Percentiles rank a stretch among this genome's conserved stretches.
These are phyloP conservation scores for Fusarium multiceps DNA, from an alignment of 2,329 filamentous ascomycete species.

Conservation along the genomic window DNA sequence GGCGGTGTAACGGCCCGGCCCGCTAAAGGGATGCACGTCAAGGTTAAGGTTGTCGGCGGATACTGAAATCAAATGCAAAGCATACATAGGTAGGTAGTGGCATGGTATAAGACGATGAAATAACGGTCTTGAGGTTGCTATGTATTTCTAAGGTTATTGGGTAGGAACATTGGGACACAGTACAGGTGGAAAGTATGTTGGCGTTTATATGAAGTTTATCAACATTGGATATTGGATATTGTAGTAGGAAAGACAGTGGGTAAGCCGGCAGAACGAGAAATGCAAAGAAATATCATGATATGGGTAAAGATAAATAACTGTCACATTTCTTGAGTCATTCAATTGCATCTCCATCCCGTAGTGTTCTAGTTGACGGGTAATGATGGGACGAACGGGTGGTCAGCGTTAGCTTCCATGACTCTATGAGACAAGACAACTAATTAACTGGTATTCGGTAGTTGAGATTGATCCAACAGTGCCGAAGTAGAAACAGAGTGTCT, in stretches of 20 bases:
- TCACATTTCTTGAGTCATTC: neutral
- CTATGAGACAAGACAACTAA: neutral
- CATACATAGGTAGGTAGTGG: neutral
- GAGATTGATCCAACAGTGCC: neutral
- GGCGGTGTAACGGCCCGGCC: slow-evolving; percentile 79
- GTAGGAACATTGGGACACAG: neutral
- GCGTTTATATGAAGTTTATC: neutral
- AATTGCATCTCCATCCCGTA: neutral
- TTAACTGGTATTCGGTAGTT: neutral
- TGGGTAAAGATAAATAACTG: neutral
- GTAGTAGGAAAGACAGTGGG: neutral
- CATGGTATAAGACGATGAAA: neutral
- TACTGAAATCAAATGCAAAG: slow-evolving; percentile 55
- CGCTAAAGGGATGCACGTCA: slow-evolving; percentile 76
- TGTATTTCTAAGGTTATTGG: neutral
- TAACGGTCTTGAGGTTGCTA: neutral
- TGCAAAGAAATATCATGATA: neutral
- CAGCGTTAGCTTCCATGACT: neutral
- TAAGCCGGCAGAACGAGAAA: neutral
- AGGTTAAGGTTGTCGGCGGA: slow-evolving; percentile 72
- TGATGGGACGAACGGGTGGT: neutral
- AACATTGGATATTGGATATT: neutral
- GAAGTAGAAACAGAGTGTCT: neutral
- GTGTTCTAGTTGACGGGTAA: slow-evolving; percentile 1
- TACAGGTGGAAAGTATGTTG: neutral